Evolutionary conservation across 2,329 filamentous ascomycete species (phyloP), one percentile per base, ranked within the genome.

Genomic region (Pseudogymnoascus sp.): DNA sequence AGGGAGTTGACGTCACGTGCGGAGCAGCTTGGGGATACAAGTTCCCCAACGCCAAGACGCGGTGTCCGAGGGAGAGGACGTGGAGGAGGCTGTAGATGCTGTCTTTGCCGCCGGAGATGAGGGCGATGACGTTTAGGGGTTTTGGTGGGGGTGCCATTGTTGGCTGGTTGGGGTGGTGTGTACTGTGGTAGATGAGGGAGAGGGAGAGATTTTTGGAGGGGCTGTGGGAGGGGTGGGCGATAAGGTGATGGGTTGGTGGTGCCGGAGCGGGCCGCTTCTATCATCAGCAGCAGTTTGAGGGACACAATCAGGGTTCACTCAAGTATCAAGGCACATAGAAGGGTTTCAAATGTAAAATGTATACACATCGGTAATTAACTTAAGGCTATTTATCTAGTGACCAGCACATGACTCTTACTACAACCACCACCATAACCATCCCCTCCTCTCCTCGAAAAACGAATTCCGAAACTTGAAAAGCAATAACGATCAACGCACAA

Each of bases 21-120:
- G 65, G 25, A 62, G 68, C 56, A 66, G 65, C 12, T 71, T 78
- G 60, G 14, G 91, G 93, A 73, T 93, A 84, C 63, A 99, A 80
- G 75, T 99, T 99, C 60, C 91, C 95, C 59, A 99, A 80, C 6
- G 95, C 95, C 60, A 97, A 84, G 56, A 99, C 80, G 66, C 83
- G 83, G 76, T 97, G 93, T 23, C 91, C 92, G 74, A 96, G 90
- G 64, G 86, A 85, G 68, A 91, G 81, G 76, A 93, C 97, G 78
- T 99, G 95, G 64, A 97, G 83, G 68, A 96, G 83, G 18, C 91
- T 93, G 79, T 90, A 97, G 75, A 99, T 89, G 68, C 93, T 97
- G 79, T 99, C 95, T 78, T 99, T 99, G 68, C 95, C 95, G 65
- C 95, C 95, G 18, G 95, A 99, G 67, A 99, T 88, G 66, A 99